Percentiles rank a stretch among this genome's conserved stretches.
phyloP scores from a whole-genome alignment of 2,329 filamentous ascomycete species.

The Fonsecaea nubica region DNA sequence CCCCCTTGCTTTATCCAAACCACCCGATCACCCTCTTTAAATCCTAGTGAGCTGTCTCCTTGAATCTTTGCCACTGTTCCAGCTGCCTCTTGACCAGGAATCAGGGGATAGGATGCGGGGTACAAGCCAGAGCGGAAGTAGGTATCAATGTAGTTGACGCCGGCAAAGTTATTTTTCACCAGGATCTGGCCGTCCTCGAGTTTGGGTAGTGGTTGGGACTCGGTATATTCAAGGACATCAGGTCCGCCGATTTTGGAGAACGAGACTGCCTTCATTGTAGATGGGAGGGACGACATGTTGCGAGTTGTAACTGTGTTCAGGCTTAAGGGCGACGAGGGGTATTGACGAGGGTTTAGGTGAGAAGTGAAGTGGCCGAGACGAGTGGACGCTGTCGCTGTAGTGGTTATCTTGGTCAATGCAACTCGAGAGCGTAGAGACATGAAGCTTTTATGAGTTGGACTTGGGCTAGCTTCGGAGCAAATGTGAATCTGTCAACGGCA shows the following conservation, averaged over 20 bases:
- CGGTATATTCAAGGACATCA: slow-evolving; percentile 74
- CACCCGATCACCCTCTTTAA: slow-evolving; percentile 72
- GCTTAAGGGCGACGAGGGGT: neutral
- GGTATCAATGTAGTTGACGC: slow-evolving; percentile 89
- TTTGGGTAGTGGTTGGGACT: slow-evolving; percentile 72
- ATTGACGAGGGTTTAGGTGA: slow-evolving; percentile 10
- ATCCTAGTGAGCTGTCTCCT: slow-evolving; percentile 57
- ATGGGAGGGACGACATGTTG: slow-evolving; percentile 36
- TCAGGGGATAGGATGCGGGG: slow-evolving; percentile 68
- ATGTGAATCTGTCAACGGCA: neutral
- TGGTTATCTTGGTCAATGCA: slow-evolving; percentile 12
- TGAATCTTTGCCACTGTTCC: slow-evolving; percentile 72
- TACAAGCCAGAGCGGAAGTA: slow-evolving; percentile 91
- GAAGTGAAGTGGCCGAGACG: slow-evolving; percentile 22
- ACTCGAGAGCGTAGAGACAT: slow-evolving; percentile 19
- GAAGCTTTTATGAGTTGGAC: neutral
- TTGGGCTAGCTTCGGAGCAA: slow-evolving; percentile 9
- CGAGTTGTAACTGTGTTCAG: slow-evolving; percentile 10
- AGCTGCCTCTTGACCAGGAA: slow-evolving; percentile 79
- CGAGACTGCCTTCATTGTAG: slow-evolving; percentile 74
- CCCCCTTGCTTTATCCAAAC: slow-evolving; percentile 66
- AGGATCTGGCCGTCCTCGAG: slow-evolving; percentile 74
- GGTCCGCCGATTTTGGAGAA: slow-evolving; percentile 74
- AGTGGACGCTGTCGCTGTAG: slow-evolving; percentile 15
- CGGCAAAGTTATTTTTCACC: slow-evolving; percentile 78